phyloP scores from a whole-genome alignment of 495 filamentous ascomycete species.

The Neurospora cerealis region DNA sequence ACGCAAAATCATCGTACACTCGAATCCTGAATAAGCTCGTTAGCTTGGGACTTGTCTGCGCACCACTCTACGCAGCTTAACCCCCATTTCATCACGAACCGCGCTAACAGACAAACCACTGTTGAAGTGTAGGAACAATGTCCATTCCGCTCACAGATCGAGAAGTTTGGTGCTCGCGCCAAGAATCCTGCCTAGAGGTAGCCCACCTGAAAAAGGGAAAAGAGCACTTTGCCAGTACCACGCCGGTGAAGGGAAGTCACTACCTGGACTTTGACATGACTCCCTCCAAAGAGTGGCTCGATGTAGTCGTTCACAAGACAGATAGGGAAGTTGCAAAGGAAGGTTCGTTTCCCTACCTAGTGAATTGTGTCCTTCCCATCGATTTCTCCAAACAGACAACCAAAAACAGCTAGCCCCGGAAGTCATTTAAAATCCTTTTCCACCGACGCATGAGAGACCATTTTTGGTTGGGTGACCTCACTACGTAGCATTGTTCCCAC shows the following conservation, averaged over 20 bases:
- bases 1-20: too few relatives aligned
- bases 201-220: neutral
- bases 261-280: neutral
- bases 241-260: neutral
- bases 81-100: neutral
- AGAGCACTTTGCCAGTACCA: neutral
- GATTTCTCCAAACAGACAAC: neutral
- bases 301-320: neutral
- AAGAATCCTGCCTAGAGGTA: neutral
- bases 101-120: neutral
- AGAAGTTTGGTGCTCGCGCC: too few relatives aligned
- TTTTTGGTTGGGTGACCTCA: too few relatives aligned
- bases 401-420: neutral
- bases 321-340: neutral
- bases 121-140: too few relatives aligned
- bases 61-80: neutral
- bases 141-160: too few relatives aligned
- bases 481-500: neutral
- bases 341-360: neutral
- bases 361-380: neutral
- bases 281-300: neutral
- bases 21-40: too few relatives aligned
- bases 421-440: neutral
- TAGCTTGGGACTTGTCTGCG: neutral
- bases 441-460: neutral